Evolutionary conservation across 306 rosid species (phyloP).

Genomic region (Castanea sativa): DNA sequence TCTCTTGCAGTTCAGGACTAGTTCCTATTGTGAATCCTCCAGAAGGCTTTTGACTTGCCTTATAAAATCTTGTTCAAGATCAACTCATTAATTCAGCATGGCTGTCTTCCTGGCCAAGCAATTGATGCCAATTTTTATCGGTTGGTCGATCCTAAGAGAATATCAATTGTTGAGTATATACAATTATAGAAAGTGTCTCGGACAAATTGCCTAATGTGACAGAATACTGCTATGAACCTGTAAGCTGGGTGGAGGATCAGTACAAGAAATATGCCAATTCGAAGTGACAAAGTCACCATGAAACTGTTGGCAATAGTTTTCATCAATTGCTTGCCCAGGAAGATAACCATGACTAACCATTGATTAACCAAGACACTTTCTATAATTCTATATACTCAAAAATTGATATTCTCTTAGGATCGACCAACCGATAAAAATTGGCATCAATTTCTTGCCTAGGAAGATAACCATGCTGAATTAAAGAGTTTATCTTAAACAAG

Average conservation of each 20-base stretch:
- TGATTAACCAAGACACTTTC: slow-evolving; percentile 43
- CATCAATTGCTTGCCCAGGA: no score
- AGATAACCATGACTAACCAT: slow-evolving; percentile 18
- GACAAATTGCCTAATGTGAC: slow-evolving; percentile 50
- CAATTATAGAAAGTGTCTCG: slow-evolving; percentile 53
- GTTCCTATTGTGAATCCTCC: slow-evolving; percentile 39
- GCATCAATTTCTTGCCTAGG: slow-evolving; percentile 32
- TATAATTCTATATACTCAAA: slow-evolving; percentile 18
- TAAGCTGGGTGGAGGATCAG: slow-evolving; percentile 54
- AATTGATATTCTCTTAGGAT: slow-evolving; percentile 30
- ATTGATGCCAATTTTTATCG: slow-evolving; percentile 34
- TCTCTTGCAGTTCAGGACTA: slow-evolving; percentile 10
- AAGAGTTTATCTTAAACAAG: slow-evolving; percentile 37
- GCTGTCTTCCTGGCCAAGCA: slow-evolving; percentile 36
- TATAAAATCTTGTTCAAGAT: slow-evolving; percentile 37
- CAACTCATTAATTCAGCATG: slow-evolving; percentile 43
- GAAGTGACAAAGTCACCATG: background rate
- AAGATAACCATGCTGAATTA: slow-evolving; percentile 46
- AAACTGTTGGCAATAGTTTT: no score
- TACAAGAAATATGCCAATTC: slow-evolving; percentile 32
- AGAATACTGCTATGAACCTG: slow-evolving; percentile 66
- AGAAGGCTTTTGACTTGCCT: slow-evolving; percentile 23
- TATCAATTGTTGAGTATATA: slow-evolving; percentile 22
- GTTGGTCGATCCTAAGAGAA: slow-evolving; percentile 52
- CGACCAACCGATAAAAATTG: slow-evolving; percentile 47